Conservation (phyloP, 345 rosid genomes). For the Limnanthes douglasii region DNA sequence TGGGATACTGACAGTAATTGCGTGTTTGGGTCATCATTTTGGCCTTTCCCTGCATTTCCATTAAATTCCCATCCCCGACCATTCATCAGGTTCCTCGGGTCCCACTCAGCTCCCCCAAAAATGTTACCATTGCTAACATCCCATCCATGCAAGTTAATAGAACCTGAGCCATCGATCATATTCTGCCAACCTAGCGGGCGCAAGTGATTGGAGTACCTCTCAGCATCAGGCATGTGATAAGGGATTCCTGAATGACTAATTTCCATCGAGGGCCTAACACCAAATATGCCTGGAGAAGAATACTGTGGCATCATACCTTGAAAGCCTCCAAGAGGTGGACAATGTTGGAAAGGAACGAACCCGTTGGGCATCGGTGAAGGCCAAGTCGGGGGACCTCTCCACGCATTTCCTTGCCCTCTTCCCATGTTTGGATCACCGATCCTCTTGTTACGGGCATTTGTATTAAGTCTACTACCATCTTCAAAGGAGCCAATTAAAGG, state of each 20-base stretch:
- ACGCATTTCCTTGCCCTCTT: slow-evolving; percentile 75
- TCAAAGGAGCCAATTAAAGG: slow-evolving; percentile 51
- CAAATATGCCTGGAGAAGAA: slow-evolving; percentile 59
- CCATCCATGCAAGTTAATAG: slow-evolving; percentile 83
- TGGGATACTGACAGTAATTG: slow-evolving; percentile 37
- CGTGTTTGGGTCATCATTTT: slow-evolving; percentile 45
- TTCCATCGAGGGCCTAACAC: slow-evolving; percentile 75
- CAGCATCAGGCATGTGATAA: slow-evolving; percentile 67
- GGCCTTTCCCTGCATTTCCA: slow-evolving; percentile 69
- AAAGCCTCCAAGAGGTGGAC: slow-evolving; percentile 71
- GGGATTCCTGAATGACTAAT: slow-evolving; percentile 65
- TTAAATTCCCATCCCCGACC: slow-evolving; percentile 68
- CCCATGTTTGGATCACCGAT: slow-evolving; percentile 44
- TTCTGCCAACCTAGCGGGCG: slow-evolving; percentile 93
- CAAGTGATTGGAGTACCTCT: slow-evolving; percentile 68
- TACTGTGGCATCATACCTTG: slow-evolving; percentile 68
- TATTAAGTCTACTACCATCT: slow-evolving; percentile 45
- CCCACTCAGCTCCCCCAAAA: slow-evolving; percentile 73
- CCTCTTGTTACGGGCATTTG: slow-evolving; percentile 44
- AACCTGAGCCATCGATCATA: slow-evolving; percentile 70
- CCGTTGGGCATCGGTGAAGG: slow-evolving; percentile 65
- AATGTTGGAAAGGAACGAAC: slow-evolving; percentile 77
- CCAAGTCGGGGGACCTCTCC: slow-evolving; percentile 92
- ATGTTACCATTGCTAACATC: slow-evolving; percentile 63
- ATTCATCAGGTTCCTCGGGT: slow-evolving; percentile 57